Evolutionary conservation across 768 basidiomycete species (phyloP), one percentile per base, ranked within the genome.

Genomic region (Mycena venus): DNA sequence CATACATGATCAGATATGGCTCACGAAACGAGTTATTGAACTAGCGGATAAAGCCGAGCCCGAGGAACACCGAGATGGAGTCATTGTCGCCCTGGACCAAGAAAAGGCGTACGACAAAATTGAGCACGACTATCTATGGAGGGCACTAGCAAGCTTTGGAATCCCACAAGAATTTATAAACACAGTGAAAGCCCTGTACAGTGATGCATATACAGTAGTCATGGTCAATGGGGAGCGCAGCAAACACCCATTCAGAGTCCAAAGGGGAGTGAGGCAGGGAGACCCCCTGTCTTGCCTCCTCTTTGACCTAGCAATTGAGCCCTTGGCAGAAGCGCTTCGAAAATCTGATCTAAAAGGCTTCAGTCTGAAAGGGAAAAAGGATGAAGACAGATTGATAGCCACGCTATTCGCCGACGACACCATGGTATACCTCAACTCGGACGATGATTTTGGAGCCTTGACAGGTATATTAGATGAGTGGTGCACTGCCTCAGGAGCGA

Each of bases 281-380:
- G 75, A 55, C 78, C 82, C 49, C 27, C 75, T 40, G 75, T 76
- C 17, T n/a, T n/a, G n/a, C n/a, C n/a, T n/a, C n/a, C n/a, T n/a
- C n/a, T n/a, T n/a, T n/a, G n/a, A n/a, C n/a, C n/a, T 36, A 36
- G 12, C 12, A 36, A 7, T 36, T 36, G 36, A 36, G 36, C 7
- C 6, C 36, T 36, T 12, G 36, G 12, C 36, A 36, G 17, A 19
- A 19, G 10, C 42, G 17, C 42, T 44, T 15, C 42, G 42, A 4
- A 11, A 44, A 19, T 44, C 42, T 15, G 17, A 44, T 15, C 42
- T 44, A 9, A 44, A 11, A 15, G 42, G 42, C 4, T 4, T 44
- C 10, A 44, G 17, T 4, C 10, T 44, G 17, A 44, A 44, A 19
- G 42, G 42, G 4, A 44, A 44, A 44, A 19, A 44, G 17, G 42